Conservation (phyloP, 2,329 filamentous ascomycete genomes). For the Beauveria bassiana region DNA sequence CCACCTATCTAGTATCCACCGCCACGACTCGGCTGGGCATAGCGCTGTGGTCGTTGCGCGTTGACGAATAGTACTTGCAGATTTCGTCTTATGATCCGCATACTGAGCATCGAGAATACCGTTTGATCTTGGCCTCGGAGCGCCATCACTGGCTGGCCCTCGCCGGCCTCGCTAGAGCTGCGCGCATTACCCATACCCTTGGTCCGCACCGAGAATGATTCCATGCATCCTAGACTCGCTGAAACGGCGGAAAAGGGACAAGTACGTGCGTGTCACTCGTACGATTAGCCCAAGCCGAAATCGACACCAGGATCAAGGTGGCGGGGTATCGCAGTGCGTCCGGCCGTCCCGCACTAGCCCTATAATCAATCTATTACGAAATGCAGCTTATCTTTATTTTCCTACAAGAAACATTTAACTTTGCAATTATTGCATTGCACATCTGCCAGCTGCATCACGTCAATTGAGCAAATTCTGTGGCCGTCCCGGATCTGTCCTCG, state of each 20-base stretch:
- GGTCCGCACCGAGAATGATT: not conserved
- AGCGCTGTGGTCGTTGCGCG: not conserved
- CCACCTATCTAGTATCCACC: not conserved
- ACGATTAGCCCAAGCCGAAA: not conserved
- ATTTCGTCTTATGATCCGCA: constrained; percentile 7
- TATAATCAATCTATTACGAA: not conserved
- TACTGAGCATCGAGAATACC: not conserved
- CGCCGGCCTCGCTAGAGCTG: not conserved
- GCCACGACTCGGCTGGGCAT: constrained; percentile 1
- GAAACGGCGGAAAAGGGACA: not conserved
- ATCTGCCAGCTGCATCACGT: not conserved
- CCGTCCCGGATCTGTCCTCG: constrained; percentile 1
- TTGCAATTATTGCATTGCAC: not conserved
- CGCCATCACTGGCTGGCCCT: not conserved
- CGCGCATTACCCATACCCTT: not conserved
- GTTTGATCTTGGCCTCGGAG: not conserved
- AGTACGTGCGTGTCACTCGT: not conserved
- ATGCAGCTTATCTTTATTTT: not conserved
- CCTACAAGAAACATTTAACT: not conserved
- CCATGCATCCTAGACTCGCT: not conserved
- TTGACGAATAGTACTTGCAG: constrained; percentile 2
- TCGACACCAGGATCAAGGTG: not conserved
- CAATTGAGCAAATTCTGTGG: not conserved
- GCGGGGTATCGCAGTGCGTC: constrained; percentile 4
- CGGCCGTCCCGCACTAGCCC: not conserved